phyloP scores from a whole-genome alignment of 768 basidiomycete genomes.

The Tylopilus rubrobrunneus region DNA sequence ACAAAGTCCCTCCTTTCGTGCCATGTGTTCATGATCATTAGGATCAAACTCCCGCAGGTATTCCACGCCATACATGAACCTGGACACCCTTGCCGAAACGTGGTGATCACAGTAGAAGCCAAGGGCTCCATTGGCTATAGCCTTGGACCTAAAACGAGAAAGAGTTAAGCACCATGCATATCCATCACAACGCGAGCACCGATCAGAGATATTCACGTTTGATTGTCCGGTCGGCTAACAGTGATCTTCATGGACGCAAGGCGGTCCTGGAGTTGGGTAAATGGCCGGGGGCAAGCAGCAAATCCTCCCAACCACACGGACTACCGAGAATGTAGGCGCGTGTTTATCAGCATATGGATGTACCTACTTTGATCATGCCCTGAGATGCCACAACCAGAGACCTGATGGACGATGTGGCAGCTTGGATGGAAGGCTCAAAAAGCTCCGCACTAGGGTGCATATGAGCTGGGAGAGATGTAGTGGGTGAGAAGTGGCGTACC shows the following conservation, averaged over 20 bases:
- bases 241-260: conserved; percentile 52
- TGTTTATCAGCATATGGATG: neutral
- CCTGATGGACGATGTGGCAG: conserved; percentile 66
- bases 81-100: conserved; percentile 77
- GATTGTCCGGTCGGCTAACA: conserved; percentile 74
- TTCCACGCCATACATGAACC: conserved; percentile 81
- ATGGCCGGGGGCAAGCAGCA: conserved; percentile 79
- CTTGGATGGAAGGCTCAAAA: conserved; percentile 77
- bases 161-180: conserved; percentile 1
- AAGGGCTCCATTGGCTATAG: conserved; percentile 79
- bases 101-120: conserved; percentile 85
- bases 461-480: conserved; percentile 2
- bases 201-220: conserved; percentile 50
- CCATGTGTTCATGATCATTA: conserved; percentile 60
- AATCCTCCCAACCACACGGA: conserved; percentile 84
- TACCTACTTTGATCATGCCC: conserved; percentile 58
- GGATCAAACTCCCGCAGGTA: conserved; percentile 66
- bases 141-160: conserved; percentile 60
- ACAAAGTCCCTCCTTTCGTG: conserved; percentile 61
- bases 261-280: conserved; percentile 68
- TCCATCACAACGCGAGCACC: neutral
- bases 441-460: conserved; percentile 37
- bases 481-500: conserved; percentile 40
- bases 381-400: conserved; percentile 65
- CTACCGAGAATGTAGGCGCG: conserved; percentile 32